These are phyloP conservation scores for Globisporangium abappressorium DNA, from an alignment of 352 stramenopile genomes.

Conservation along the genomic window DNA sequence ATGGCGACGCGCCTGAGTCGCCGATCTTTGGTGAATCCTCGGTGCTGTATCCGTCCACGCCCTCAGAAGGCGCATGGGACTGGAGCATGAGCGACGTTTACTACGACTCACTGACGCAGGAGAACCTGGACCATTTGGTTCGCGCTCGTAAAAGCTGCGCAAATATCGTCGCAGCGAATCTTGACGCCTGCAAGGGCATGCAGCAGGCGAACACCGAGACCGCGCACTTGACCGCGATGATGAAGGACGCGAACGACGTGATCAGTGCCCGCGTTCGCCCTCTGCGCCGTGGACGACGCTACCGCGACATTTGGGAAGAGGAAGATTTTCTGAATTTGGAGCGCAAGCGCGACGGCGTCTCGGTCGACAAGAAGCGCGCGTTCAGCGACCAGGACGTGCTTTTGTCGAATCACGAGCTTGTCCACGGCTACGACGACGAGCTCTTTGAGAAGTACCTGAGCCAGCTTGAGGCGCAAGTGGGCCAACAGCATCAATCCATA, in stretches of 20 bases:
- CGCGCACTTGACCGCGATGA: constrained; percentile 42
- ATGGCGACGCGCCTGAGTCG: constrained; percentile 26
- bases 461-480: constrained; percentile 29
- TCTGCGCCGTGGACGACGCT: constrained; percentile 55
- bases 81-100: constrained; percentile 63
- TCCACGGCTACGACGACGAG: constrained; percentile 78
- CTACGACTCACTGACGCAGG: constrained; percentile 49
- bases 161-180: constrained; percentile 49
- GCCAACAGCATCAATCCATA: constrained; percentile 3
- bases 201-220: constrained; percentile 22
- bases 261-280: constrained; percentile 26
- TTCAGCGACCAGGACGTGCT: constrained; percentile 37
- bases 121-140: constrained; percentile 52
- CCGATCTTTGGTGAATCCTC: constrained; percentile 43
- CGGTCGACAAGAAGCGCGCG: constrained; percentile 30
- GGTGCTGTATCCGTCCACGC: constrained; percentile 36
- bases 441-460: constrained; percentile 51
- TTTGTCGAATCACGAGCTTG: constrained; percentile 53
- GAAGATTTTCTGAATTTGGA: constrained; percentile 48
- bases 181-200: constrained; percentile 20
- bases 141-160: constrained; percentile 50
- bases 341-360: constrained; percentile 22
- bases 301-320: constrained; percentile 80
- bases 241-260: constrained; percentile 35
- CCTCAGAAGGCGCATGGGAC: constrained; percentile 42